Evolutionary conservation across 306 rosid genomes (phyloP).

Genomic region (Prunus mira): DNA sequence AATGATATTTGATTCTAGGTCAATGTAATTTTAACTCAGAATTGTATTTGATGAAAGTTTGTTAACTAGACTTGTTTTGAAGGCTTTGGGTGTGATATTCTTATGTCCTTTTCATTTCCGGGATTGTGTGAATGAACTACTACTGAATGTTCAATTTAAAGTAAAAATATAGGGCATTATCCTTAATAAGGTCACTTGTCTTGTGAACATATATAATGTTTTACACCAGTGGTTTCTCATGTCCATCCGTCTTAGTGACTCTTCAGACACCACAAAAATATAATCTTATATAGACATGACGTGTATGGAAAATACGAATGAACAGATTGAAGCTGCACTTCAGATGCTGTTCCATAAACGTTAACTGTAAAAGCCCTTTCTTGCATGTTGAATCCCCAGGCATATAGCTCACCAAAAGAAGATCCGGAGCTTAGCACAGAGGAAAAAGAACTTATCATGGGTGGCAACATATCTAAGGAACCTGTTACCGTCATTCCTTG

Average conservation of each 20-base stretch:
- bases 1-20: not conserved
- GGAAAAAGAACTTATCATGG: conserved; percentile 68
- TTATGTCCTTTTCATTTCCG: not conserved
- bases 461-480: conserved; percentile 68
- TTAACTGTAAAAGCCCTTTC: conserved; percentile 3
- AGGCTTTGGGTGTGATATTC: not conserved
- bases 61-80: not conserved
- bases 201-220: not conserved
- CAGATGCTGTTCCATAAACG: conserved; percentile 1
- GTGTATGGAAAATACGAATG: conserved; percentile 2
- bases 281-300: not conserved
- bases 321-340: conserved; percentile 10
- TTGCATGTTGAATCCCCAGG: conserved; percentile 45
- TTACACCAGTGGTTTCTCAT: not conserved
- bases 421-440: conserved; percentile 62
- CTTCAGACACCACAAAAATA: not conserved
- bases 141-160: not conserved
- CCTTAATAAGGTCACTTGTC: not conserved
- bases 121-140: not conserved
- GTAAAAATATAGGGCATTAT: not conserved
- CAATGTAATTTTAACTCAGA: not conserved
- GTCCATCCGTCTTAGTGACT: not conserved
- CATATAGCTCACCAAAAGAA: conserved; percentile 87
- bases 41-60: conserved; percentile 3
- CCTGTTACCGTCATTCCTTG: conserved; percentile 84